Base-by-base conservation (phyloP, 257 asterid genomes). In the Penstemon newberryi region DNA sequence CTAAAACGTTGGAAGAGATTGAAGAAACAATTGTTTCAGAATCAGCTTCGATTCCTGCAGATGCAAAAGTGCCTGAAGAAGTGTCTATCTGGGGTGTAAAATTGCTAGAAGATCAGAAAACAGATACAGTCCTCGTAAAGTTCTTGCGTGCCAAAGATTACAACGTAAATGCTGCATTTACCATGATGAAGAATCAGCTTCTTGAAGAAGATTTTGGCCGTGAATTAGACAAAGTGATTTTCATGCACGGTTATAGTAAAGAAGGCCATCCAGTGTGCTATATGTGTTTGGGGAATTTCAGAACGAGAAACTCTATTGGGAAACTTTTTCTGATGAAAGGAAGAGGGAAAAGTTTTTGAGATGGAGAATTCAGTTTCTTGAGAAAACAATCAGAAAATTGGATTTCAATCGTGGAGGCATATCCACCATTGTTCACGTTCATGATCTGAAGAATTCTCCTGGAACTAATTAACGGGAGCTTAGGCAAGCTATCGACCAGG, bases 191-290 rank as follows among this genome's bases (percentile, higher is more conserved):
- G 49, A 57, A 70, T 12, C 65, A 46, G 12, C 72, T 64, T 1
- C 52, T 60, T 4, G 68, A 70, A 0, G 25, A 65, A 40, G 77
- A 71, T 4, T 7, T 66, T 8, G 83, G 74, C 4, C 1, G 8
- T 4, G 78, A 68, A 3, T 41, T 75, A n/a, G 78, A 75, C 4
- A 71, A 19, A 54, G 80, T 52, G 3, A 78, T 71, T 15, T 75
- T 75, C 68, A 71, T 79, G 80, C 83, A 79, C 37, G 83, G 83
- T 8, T 55, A 7, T 33, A 62, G 67, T 13, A 76, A 57, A 49
- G 75, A 80, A 4, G 84, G 81, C n/a, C 73, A 76, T 8, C 81
- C 81, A 0, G 79, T 80, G 8, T 80, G 81, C 65, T 80, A 80
- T 72, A 15, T 18, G 81, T 73, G 2, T 80, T 69, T 11, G 84